These are phyloP conservation scores for Sclerotinia sclerotiorum DNA, from an alignment of 2,329 filamentous ascomycete species.

Conservation along the genomic window DNA sequence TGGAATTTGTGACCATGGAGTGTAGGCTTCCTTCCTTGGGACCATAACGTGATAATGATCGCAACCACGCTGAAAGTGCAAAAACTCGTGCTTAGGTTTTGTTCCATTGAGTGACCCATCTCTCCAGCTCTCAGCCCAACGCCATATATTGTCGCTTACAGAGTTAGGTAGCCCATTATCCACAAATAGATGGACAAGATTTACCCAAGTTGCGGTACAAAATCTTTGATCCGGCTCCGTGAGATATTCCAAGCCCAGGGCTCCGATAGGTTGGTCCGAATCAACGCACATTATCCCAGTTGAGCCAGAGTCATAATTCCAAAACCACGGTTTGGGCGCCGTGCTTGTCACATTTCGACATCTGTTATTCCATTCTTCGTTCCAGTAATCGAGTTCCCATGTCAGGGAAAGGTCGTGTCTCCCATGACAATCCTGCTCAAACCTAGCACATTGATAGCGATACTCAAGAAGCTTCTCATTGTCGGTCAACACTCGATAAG, in stretches of 20 bases:
- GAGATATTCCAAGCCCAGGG: no score
- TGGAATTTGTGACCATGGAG: conserved; percentile 7
- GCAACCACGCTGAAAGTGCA: conserved; percentile 10
- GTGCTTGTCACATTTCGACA: no score
- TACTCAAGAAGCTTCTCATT: not conserved
- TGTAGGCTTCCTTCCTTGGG: not conserved
- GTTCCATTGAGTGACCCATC: not conserved
- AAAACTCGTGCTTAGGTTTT: not conserved
- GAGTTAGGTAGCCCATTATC: conserved; percentile 6
- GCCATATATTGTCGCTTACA: conserved; percentile 17
- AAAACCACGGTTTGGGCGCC: conserved; percentile 10
- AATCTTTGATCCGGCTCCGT: not conserved
- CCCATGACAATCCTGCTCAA: not conserved
- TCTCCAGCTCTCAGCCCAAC: not conserved
- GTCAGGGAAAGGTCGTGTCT: not conserved
- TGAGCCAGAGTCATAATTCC: conserved; percentile 1
- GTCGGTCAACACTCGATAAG: not conserved
- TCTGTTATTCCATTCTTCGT: not conserved
- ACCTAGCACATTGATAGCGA: not conserved
- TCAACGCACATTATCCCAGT: not conserved
- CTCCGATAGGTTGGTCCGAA: not conserved
- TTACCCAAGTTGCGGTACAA: conserved; percentile 21
- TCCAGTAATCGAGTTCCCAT: not conserved
- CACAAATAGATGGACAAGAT: conserved; percentile 11
- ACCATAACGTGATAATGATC: not conserved